Conservation (phyloP, 2,329 filamentous ascomycete species). For the Fusarium nematophilum region DNA sequence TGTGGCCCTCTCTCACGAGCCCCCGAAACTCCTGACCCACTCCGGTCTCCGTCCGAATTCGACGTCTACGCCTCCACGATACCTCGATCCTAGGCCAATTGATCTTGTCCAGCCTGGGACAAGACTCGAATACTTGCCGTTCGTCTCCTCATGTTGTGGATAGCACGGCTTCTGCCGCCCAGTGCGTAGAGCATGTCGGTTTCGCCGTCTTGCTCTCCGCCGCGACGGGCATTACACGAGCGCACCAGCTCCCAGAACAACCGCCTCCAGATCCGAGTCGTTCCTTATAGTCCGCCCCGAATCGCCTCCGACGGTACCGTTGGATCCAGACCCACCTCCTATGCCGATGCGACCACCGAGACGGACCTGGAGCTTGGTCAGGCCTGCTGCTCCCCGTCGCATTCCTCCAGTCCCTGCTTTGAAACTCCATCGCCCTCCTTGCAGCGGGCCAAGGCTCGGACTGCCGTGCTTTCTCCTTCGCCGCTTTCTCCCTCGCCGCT, state of each 20-base stretch:
- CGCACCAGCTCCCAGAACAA: conserved; percentile 45
- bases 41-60: conserved; percentile 23
- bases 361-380: conserved; percentile 34
- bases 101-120: conserved; percentile 22
- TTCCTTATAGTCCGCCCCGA: conserved; percentile 53
- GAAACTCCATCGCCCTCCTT: conserved; percentile 42
- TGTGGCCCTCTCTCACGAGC: conserved; percentile 15
- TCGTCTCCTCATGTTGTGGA: conserved; percentile 37
- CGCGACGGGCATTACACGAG: conserved; percentile 45
- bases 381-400: conserved; percentile 26
- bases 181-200: conserved; percentile 49
- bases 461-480: conserved; percentile 30
- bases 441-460: conserved; percentile 32
- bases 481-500: conserved; percentile 37
- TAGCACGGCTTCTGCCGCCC: conserved; percentile 31
- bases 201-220: conserved; percentile 45
- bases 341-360: conserved; percentile 38
- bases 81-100: conserved; percentile 15
- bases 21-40: conserved; percentile 33
- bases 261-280: conserved; percentile 51
- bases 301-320: conserved; percentile 48
- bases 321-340: conserved; percentile 41
- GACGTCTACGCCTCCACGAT: conserved; percentile 14
- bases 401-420: conserved; percentile 36
- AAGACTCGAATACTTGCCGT: conserved; percentile 13